Conservation (phyloP, 2,329 filamentous ascomycete genomes). For the Ophiostoma australiae region DNA sequence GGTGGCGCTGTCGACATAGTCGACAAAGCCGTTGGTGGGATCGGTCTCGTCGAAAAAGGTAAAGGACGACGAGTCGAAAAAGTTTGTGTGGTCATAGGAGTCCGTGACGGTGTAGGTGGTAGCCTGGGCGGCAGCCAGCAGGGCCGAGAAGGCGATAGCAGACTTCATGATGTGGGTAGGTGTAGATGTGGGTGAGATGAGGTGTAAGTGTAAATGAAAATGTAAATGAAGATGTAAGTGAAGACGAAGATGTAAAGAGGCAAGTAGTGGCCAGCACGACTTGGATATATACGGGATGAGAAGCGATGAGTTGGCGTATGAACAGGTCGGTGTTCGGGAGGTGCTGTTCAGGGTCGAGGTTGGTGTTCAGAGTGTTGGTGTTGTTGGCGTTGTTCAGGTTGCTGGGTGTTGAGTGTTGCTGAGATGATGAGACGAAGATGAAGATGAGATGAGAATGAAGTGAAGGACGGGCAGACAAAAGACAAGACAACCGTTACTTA, state of each 20-base stretch:
- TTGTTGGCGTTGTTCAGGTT: background rate
- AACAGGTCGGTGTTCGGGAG: background rate
- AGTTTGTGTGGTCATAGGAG: conserved; percentile 49
- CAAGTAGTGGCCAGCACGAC: conserved; percentile 11
- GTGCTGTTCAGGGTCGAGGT: background rate
- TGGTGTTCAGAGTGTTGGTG: background rate
- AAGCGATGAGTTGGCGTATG: background rate
- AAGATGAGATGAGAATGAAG: conserved; percentile 1
- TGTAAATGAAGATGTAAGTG: background rate
- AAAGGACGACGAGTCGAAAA: conserved; percentile 48
- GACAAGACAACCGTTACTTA: conserved; percentile 4
- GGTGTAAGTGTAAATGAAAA: background rate
- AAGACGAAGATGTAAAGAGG: background rate
- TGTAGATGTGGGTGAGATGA: background rate
- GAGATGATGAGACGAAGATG: background rate
- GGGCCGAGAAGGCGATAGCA: conserved; percentile 6
- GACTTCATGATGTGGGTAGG: conserved; percentile 21
- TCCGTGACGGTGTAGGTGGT: conserved; percentile 45
- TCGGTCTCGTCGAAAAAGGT: conserved; percentile 55
- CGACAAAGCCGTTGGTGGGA: conserved; percentile 70
- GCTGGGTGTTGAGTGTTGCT: background rate
- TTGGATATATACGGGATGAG: background rate
- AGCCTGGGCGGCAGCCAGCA: conserved; percentile 29
- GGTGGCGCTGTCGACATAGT: conserved; percentile 57
- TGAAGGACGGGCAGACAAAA: background rate